A percentile compares a stretch with the other conserved stretches of the same genome.
phyloP scores from a whole-genome alignment of 306 rosid genomes.

The Pyrus communis region DNA sequence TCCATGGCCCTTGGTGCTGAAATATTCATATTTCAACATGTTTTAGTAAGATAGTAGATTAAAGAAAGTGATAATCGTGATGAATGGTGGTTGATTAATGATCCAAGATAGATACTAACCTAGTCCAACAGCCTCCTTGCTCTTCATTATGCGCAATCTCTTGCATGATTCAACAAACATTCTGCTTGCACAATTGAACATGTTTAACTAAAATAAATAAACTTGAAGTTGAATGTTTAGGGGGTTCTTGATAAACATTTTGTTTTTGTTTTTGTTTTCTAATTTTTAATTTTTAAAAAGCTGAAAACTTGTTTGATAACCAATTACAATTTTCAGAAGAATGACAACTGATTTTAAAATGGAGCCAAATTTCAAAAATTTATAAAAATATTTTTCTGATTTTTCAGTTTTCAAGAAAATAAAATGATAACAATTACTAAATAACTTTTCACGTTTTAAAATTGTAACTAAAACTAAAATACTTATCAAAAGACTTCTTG shows the following conservation, averaged over 20 bases:
- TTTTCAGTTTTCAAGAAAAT: neutral
- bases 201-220: neutral
- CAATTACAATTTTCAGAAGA: neutral
- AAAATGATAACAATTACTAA: too few species aligned
- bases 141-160: conserved; percentile 89
- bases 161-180: conserved; percentile 96
- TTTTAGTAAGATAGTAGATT: neutral
- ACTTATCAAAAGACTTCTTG: too few species aligned
- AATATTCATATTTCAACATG: neutral
- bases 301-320: neutral
- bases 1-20: conserved; percentile 91
- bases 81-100: neutral
- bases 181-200: conserved; percentile 25
- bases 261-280: too few species aligned
- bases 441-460: too few species aligned
- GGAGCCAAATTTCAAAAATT: neutral
- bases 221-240: neutral
- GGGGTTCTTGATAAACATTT: neutral
- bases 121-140: conserved; percentile 88
- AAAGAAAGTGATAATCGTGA: neutral
- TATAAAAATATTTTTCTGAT: neutral
- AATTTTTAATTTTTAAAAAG: too few species aligned
- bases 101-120: conserved; percentile 34
- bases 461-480: too few species aligned
- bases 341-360: too few species aligned